A percentile compares a stretch with the other conserved stretches of the same genome.
These are phyloP conservation scores for Fusarium haematococcum DNA, from an alignment of 2,329 filamentous ascomycete genomes.

Conservation along the genomic window DNA sequence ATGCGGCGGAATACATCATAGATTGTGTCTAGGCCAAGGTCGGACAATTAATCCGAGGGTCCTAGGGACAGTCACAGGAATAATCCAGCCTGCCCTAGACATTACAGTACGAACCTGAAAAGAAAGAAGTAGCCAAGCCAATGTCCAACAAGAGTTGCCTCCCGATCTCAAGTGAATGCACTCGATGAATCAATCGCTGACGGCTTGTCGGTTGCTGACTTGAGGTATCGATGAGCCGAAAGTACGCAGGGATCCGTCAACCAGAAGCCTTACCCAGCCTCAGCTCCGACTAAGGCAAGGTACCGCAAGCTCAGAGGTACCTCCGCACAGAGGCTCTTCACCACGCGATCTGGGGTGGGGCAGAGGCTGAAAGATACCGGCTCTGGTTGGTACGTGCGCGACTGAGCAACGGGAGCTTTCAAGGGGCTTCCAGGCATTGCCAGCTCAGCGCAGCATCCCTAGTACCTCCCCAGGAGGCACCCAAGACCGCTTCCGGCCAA, in stretches of 20 bases:
- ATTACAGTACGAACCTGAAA: neutral
- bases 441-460: constrained; percentile 41
- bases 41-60: neutral
- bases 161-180: neutral
- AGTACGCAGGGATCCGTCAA: constrained; percentile 16
- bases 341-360: constrained; percentile 35
- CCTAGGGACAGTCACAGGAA: neutral
- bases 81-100: neutral
- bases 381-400: constrained; percentile 23
- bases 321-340: constrained; percentile 36
- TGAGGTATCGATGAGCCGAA: constrained; percentile 21
- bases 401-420: constrained; percentile 21
- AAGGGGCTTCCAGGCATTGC: constrained; percentile 38
- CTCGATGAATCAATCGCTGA: neutral
- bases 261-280: neutral
- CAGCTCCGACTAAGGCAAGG: constrained; percentile 36
- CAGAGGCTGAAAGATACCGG: constrained; percentile 14
- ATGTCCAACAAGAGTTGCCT: neutral
- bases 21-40: constrained; percentile 8
- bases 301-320: constrained; percentile 34
- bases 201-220: neutral
- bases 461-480: constrained; percentile 27
- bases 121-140: neutral
- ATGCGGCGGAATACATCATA: constrained; percentile 27
- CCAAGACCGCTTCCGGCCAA: constrained; percentile 21